Conservation (phyloP, 345 rosid species). For the Rhodamnia argentea region DNA sequence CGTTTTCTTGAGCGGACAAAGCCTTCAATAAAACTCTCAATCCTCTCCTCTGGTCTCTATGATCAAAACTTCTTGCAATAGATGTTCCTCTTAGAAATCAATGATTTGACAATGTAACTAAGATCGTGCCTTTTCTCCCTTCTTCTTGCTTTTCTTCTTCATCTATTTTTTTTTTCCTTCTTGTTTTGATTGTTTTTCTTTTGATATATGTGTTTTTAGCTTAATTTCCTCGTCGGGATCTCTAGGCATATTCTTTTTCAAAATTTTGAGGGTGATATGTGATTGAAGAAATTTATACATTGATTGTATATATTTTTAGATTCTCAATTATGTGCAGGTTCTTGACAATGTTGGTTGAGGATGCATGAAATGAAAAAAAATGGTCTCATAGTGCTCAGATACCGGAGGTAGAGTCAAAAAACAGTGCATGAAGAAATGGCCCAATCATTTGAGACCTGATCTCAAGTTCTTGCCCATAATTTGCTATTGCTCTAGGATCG, state of each 20-base stretch:
- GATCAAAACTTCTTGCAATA: too few relatives aligned
- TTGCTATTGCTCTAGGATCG: background rate
- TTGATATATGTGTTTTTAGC: background rate
- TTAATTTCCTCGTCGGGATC: background rate
- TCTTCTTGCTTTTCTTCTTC: background rate
- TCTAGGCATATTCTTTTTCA: background rate
- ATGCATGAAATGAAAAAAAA: too few relatives aligned
- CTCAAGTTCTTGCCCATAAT: conserved; percentile 37
- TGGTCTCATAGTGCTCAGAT: too few relatives aligned
- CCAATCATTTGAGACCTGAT: conserved; percentile 64
- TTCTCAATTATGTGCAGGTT: background rate
- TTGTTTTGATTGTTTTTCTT: background rate
- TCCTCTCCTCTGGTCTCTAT: too few relatives aligned
- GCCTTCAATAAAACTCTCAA: too few relatives aligned
- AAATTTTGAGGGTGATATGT: background rate
- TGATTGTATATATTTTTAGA: background rate
- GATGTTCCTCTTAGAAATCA: too few relatives aligned
- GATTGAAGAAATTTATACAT: background rate
- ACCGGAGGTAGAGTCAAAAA: conserved; percentile 48
- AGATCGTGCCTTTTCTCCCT: too few relatives aligned
- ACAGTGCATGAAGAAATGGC: conserved; percentile 81
- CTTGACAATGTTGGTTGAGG: too few relatives aligned
- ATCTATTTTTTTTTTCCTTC: too few relatives aligned
- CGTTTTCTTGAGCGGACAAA: too few relatives aligned
- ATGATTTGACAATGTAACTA: too few relatives aligned